Conservation (phyloP, 352 stramenopile species). For the Pythium monospermum region DNA sequence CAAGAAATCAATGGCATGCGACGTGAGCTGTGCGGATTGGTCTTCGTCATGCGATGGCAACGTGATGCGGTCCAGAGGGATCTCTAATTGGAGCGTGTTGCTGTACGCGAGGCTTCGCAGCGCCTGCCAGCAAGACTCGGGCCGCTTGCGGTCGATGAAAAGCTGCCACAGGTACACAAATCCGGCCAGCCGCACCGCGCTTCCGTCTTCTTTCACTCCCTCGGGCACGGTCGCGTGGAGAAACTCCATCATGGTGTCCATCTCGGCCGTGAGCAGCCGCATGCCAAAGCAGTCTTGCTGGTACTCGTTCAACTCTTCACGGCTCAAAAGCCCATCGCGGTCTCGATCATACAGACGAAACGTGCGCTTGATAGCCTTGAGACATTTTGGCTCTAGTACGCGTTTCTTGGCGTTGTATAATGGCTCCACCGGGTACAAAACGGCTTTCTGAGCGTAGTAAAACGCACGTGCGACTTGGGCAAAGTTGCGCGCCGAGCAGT, state of each 20-base stretch:
- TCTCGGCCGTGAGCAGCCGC: conserved; percentile 69
- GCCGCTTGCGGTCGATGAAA: conserved; percentile 86
- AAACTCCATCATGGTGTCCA: conserved; percentile 85
- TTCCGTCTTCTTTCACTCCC: conserved; percentile 59
- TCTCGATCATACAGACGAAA: conserved; percentile 86
- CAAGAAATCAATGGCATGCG: conserved; percentile 63
- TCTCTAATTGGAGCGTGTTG: conserved; percentile 74
- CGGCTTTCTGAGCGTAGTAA: conserved; percentile 84
- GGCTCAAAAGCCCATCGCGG: conserved; percentile 71
- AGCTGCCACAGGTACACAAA: conserved; percentile 84
- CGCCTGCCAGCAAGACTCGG: conserved; percentile 87
- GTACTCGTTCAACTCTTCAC: conserved; percentile 86
- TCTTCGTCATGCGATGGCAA: conserved; percentile 56
- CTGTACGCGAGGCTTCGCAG: conserved; percentile 78
- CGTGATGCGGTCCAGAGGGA: conserved; percentile 56
- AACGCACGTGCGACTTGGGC: conserved; percentile 86
- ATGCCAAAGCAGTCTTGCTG: conserved; percentile 87
- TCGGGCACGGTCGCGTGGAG: conserved; percentile 58
- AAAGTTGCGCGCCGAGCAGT: conserved; percentile 88
- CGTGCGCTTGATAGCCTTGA: conserved; percentile 82
- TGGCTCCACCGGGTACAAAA: conserved; percentile 86
- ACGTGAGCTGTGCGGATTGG: conserved; percentile 71
- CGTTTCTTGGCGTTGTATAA: conserved; percentile 84
- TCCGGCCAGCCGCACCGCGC: conserved; percentile 64
- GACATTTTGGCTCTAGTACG: conserved; percentile 76